Evolutionary conservation across 331 rosid species (phyloP), one percentile per base, ranked within the genome.

Genomic region (Quercus tomentella): DNA sequence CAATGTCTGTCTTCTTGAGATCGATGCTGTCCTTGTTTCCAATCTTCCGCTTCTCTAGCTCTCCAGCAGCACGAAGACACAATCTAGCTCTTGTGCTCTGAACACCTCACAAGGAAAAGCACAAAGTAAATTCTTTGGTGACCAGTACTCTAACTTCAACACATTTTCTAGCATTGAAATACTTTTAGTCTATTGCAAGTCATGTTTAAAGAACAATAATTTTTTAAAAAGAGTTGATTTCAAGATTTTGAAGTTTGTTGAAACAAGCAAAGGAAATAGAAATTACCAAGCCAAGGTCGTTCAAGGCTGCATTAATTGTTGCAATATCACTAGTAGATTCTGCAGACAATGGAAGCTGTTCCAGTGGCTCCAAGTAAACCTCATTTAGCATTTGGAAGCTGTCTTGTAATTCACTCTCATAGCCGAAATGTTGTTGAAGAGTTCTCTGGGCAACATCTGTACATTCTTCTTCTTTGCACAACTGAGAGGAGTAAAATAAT

Each of bases 11-110:
- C 79, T 55, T 81, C n/a, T 83, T 87, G 25, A 3, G 43, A 0
- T 60, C 1, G 22, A 90, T 81, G 52, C 82, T 76, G 0, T 16
- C 60, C 73, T 80, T 83, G 69, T 88, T 93, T 33, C 4, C 79
- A 8, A 0, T 17, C 54, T 90, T 91, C 45, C 81, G 89, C 28
- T 86, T 83, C 80, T 90, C 91, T 2, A 49, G 72, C 76, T 79
- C 87, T n/a, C 89, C 94, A 0, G 98, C 96, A 7, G 96, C 97
- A 12, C 84, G 80, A 49, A 95, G 89, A 81, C 94, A 89, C 33
- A 95, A 33, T 73, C 90, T 87, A 14, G 88, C 96, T 35, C 84
- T 79, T 21, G 84, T 10, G 56, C 86, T 84, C 98, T 95, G 77
- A 77, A 79, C 81, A 0, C 61, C 28, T 57, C 69, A 61, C 30